Base-by-base conservation (phyloP, 192 early-diverging fungal genomes). In the Lobosporangium transversale region DNA sequence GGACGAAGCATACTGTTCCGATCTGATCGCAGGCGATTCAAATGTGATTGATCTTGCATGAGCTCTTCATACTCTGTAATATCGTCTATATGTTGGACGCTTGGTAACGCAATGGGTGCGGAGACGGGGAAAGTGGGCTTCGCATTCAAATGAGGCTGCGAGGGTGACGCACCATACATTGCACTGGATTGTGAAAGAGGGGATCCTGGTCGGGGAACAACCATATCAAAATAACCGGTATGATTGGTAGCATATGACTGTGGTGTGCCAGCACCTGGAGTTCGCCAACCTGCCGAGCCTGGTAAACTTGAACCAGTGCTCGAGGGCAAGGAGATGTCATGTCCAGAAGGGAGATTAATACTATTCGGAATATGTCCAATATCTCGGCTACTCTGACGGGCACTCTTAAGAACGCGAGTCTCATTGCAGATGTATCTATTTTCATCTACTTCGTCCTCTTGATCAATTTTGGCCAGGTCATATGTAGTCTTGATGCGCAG, bases 321-420 rank as follows among this genome's bases (percentile, higher is more conserved):
- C 0, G 65, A 67, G 12, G 73, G 64, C 10, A 62, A 32, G 0
- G 73, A 76, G 2, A 62, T 62, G 1, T 71, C 69, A 37, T 58
- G n/a, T 6, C 53, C 53, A 9, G 61, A 40, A 9, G 73, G 73
- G 18, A 67, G 9, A 26, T 15, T 49, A 2, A 56, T 54, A 23
- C 44, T 24, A 21, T 48, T 26, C 18, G 68, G 68, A 23, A 54
- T 50, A 3, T 32, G 45, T 29, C 43, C 52, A 24, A 53, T 31
- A 21, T 66, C 65, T 23, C 31, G 42, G 36, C 43, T 67, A 9
- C 53, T 52, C 35, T 67, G 73, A 14, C 73, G 63, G 33, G 73
- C 73, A 52, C 73, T 76, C 59, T 76, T 76, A 47, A 76, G 62
- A 2, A 76, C 59, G 2, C 73, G 73, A 9, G 73, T 76, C 20